These are phyloP conservation scores for Wakefieldia striispora DNA, from an alignment of 768 basidiomycete species.

Conservation along the genomic window DNA sequence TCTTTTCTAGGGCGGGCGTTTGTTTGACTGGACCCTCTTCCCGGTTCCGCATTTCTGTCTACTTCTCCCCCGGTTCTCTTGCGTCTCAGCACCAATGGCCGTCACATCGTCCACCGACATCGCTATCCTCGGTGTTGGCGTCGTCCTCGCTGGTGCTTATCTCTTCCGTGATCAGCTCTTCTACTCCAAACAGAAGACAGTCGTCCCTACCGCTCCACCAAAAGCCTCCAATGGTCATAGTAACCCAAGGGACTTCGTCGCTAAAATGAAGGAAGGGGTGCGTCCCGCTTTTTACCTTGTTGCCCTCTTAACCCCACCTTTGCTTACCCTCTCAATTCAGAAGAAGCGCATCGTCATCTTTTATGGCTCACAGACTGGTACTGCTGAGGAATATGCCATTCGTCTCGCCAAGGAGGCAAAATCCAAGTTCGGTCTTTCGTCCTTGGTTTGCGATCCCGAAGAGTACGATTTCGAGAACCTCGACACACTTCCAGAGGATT, in stretches of 20 bases:
- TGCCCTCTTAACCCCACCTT: slow-evolving; percentile 6
- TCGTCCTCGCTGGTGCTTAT: slow-evolving; percentile 73
- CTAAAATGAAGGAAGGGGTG: slow-evolving; percentile 92
- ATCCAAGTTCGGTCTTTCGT: slow-evolving; percentile 90
- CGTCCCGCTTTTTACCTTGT: slow-evolving; percentile 27
- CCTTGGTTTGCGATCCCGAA: slow-evolving; percentile 96
- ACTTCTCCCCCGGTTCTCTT: not conserved
- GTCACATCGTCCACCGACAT: slow-evolving; percentile 68
- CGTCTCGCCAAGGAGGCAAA: slow-evolving; percentile 98
- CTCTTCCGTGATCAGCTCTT: slow-evolving; percentile 85
- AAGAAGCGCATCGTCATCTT: slow-evolving; percentile 97
- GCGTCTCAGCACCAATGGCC: slow-evolving; percentile 43
- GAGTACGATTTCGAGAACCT: slow-evolving; percentile 99
- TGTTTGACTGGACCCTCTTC: not conserved
- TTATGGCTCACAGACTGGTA: slow-evolving; percentile 98
- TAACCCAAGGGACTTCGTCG: slow-evolving; percentile 92
- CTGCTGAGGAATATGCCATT: slow-evolving; percentile 97
- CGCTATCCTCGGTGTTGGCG: slow-evolving; percentile 67
- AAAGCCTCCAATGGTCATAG: slow-evolving; percentile 59
- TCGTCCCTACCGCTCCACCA: slow-evolving; percentile 45
- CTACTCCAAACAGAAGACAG: slow-evolving; percentile 55
- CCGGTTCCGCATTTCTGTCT: not conserved
- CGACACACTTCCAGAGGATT: slow-evolving; percentile 85
- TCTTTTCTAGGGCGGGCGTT: not conserved
- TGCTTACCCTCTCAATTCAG: slow-evolving; percentile 39